Conservation (phyloP, 345 rosid genomes). For the Aegle marmelos region DNA sequence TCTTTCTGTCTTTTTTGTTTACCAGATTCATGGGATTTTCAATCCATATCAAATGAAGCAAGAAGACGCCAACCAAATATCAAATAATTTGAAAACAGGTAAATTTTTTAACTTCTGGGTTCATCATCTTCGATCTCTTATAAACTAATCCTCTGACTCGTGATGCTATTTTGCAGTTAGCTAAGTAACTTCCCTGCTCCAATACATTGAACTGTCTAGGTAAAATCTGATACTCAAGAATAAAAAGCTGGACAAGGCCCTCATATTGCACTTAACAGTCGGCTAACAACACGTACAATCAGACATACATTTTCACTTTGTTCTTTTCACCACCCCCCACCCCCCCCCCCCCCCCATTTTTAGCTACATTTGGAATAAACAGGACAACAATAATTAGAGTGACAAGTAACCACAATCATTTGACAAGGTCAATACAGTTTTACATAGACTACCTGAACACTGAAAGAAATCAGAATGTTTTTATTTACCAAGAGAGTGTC, state of each 20-base stretch:
- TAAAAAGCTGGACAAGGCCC: not conserved
- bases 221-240: not conserved
- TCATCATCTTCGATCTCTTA: not conserved
- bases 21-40: not conserved
- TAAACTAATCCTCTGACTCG: not conserved
- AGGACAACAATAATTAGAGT: not conserved
- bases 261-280: not conserved
- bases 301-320: not conserved
- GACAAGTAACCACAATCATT: not conserved
- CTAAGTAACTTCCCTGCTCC: too few species aligned
- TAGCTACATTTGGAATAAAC: not conserved
- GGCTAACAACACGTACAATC: not conserved
- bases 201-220: too few species aligned
- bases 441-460: not conserved
- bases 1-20: not conserved
- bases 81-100: not conserved
- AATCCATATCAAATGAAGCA: too few species aligned
- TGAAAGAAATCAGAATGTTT: not conserved
- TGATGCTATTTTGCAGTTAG: too few species aligned
- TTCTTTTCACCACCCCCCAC: too few species aligned
- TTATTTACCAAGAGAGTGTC: constrained; percentile 3
- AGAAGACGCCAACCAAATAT: not conserved
- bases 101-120: not conserved
- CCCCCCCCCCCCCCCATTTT: too few species aligned
- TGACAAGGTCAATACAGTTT: not conserved